A percentile compares a stretch with the other conserved stretches of the same genome.
These are phyloP conservation scores for Alopecurus myosuroides DNA, from an alignment of 176 grass and related monocot species.

Conservation along the genomic window DNA sequence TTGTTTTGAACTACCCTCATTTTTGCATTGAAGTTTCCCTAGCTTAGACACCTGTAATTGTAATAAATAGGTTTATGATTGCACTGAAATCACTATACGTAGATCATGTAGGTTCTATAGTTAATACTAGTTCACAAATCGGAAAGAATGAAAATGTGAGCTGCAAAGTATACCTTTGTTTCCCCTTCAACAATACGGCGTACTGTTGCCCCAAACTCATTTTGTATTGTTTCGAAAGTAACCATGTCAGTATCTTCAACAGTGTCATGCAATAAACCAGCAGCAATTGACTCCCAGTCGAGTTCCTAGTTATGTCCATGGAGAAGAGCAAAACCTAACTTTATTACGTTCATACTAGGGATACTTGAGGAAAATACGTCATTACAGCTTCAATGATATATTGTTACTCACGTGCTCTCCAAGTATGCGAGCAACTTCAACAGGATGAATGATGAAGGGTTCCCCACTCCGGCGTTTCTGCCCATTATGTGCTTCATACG, in stretches of 20 bases:
- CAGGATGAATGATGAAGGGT: constrained; percentile 99
- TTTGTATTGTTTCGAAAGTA: constrained; percentile 97
- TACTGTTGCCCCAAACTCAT: constrained; percentile 81
- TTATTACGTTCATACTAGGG: constrained; percentile 21
- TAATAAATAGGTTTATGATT: constrained; percentile 12
- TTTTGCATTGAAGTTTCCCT: constrained; percentile 88
- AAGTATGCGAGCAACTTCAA: constrained; percentile 96
- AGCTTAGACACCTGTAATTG: constrained; percentile 82
- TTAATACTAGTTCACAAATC: background rate
- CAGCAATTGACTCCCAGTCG: constrained; percentile 97
- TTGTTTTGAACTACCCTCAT: constrained; percentile 72
- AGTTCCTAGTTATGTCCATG: constrained; percentile 70
- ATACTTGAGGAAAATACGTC: constrained; percentile 22
- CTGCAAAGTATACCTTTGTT: constrained; percentile 65
- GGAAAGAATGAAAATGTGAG: constrained; percentile 9
- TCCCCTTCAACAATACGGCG: constrained; percentile 97
- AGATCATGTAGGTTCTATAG: constrained; percentile 12
- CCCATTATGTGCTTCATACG: constrained; percentile 91
- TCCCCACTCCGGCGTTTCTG: constrained; percentile 95
- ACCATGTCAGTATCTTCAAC: constrained; percentile 95
- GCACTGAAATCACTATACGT: background rate
- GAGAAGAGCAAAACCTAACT: constrained; percentile 11
- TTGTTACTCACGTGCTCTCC: constrained; percentile 78
- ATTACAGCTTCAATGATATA: constrained; percentile 9
- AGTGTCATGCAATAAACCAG: constrained; percentile 97